These are phyloP conservation scores for Pistacia atlantica DNA, from an alignment of 345 rosid genomes.

Conservation along the genomic window DNA sequence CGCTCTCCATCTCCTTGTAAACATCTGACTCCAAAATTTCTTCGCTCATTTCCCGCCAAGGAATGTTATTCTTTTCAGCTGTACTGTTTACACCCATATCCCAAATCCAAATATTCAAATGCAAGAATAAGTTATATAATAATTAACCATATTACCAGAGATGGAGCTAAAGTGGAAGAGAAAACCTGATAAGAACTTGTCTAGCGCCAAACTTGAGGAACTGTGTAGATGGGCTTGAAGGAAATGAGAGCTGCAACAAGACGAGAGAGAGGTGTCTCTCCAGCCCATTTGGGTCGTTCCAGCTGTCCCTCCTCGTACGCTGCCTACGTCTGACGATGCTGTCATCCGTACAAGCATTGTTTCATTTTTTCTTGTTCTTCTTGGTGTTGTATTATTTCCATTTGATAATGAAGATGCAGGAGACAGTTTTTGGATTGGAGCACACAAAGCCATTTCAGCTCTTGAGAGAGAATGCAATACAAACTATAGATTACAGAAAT, in stretches of 20 bases:
- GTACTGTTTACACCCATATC: slow-evolving; percentile 43
- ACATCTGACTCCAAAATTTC: slow-evolving; percentile 67
- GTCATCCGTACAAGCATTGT: slow-evolving; percentile 27
- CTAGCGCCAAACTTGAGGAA: slow-evolving; percentile 71
- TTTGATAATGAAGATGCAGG: slow-evolving; percentile 6
- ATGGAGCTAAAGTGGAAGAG: not conserved
- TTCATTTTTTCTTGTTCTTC: slow-evolving; percentile 14
- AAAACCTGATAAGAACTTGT: slow-evolving; percentile 62
- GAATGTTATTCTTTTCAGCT: slow-evolving; percentile 62
- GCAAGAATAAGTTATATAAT: not conserved
- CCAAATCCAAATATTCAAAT: not conserved
- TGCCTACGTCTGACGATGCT: slow-evolving; percentile 19
- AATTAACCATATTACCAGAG: too few relatives aligned
- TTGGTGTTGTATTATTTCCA: slow-evolving; percentile 14
- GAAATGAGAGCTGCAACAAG: slow-evolving; percentile 54
- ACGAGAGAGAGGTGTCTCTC: slow-evolving; percentile 61
- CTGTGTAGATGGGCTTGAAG: slow-evolving; percentile 56
- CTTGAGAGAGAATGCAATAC: not conserved
- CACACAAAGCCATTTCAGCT: slow-evolving; percentile 34
- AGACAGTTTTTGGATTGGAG: slow-evolving; percentile 30
- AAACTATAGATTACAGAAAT: not conserved
- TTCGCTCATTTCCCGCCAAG: slow-evolving; percentile 58
- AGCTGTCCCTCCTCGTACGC: slow-evolving; percentile 56
- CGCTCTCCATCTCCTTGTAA: slow-evolving; percentile 50
- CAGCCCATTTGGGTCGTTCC: slow-evolving; percentile 66